Evolutionary conservation across 495 filamentous ascomycete genomes (phyloP), one percentile per base, ranked within the genome.

Genomic region (Aspergillus sclerotiicarbonarius): DNA sequence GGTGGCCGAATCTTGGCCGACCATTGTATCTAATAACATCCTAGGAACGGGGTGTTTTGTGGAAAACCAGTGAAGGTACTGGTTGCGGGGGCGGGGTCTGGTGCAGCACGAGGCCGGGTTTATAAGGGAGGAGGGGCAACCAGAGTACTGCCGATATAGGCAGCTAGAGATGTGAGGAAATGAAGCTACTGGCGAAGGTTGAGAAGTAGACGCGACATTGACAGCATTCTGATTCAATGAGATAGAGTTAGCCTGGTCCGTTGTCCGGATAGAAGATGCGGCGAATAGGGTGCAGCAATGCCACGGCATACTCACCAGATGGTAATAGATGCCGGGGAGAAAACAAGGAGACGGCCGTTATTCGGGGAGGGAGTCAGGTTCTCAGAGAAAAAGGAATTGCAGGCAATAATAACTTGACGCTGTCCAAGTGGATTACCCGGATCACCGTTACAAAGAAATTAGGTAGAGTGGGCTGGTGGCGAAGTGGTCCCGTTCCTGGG

Each of bases 11-110:
- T 71, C 64, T 63, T 77, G 73, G 57, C 60, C 67, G 53, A 74
- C 69, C 74, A 79, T 78, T 60, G 66, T 62, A 68, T 68, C 74
- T 56, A 73, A 54, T 55, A 75, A 64, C 75, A 77, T 76, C 37
- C 63, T 73, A 68, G 3, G 19, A 25, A 44, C 45, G 18, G 45
- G 18, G 16, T 46, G 9, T 18, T 8, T 10, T 21, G 25, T 46
- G 50, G 41, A 19, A 31, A 25, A 33, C 21, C 21, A 10, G 44
- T 31, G 21, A 8, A 57, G 35, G 43, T 30, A 44, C 31, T 47
- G 31, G 50, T 39, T 49, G 31, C 44, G 46, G 39, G 13, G 54
- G 16, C 25, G 31, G 47, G 25, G 13, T 50, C 4, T 20, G 6
- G 18, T 50, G 25, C 25, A 32, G 29, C 18, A 32, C 2, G 13